Evolutionary conservation across 2,329 filamentous ascomycete species (phyloP).

Genomic region (Fusarium avenaceum): DNA sequence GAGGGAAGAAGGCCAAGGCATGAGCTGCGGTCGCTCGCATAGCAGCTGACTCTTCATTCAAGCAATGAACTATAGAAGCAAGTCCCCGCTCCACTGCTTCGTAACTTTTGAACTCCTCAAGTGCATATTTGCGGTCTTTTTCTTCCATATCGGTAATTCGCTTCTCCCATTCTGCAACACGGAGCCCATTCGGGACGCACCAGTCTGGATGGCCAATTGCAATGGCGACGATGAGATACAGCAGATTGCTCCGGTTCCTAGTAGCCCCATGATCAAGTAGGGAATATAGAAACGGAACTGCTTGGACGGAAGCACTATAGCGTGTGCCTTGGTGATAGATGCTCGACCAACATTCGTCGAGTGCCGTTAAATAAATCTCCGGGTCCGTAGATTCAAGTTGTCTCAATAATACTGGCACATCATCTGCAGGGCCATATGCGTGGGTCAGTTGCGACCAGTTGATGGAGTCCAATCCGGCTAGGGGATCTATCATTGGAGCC

Average conservation of each 20-base stretch:
- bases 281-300: background rate
- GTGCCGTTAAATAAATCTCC: background rate
- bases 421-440: background rate
- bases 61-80: background rate
- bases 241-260: background rate
- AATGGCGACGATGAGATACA: background rate
- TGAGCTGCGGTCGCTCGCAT: background rate
- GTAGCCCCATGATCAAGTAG: background rate
- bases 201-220: background rate
- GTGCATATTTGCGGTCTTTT: fast-evolving
- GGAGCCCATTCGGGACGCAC: background rate
- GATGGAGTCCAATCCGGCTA: background rate
- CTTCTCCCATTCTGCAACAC: background rate
- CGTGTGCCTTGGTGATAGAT: background rate
- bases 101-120: background rate
- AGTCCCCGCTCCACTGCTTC: background rate
- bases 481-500: background rate
- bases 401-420: background rate
- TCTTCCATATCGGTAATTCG: background rate
- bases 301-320: background rate
- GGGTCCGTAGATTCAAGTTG: background rate
- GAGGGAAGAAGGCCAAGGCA: background rate
- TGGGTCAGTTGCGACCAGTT: background rate
- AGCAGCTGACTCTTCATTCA: fast-evolving
- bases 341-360: background rate